Conservation (phyloP, 352 stramenopile species). For the Phytophthora palmivora region DNA sequence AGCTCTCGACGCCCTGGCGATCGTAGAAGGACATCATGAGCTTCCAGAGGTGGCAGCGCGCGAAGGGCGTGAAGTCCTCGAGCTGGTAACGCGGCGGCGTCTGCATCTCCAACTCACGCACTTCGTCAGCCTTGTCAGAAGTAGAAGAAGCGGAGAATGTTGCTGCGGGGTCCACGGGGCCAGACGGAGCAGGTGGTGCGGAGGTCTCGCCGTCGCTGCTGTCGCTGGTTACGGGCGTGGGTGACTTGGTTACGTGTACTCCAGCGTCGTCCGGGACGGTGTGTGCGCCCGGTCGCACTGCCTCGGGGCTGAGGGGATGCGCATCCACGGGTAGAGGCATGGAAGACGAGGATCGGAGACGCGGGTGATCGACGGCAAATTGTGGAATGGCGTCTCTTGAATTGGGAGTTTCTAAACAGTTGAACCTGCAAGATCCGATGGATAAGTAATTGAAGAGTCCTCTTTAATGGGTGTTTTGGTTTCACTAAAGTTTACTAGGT, state of each 20-base stretch:
- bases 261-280: slow-evolving; percentile 20
- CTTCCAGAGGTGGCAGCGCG: slow-evolving; percentile 91
- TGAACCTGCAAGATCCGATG: slow-evolving; percentile 10
- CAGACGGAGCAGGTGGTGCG: slow-evolving; percentile 11
- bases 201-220: slow-evolving; percentile 35
- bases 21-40: slow-evolving; percentile 97
- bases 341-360: not conserved
- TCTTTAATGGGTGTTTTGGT: not conserved
- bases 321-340: slow-evolving; percentile 40
- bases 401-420: slow-evolving; percentile 30
- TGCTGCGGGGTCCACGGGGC: not conserved
- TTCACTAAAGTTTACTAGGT: not conserved
- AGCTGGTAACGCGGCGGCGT: slow-evolving; percentile 72
- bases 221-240: slow-evolving; percentile 30
- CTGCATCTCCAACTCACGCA: slow-evolving; percentile 39
- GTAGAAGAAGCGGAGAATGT: not conserved
- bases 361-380: slow-evolving; percentile 9
- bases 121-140: slow-evolving; percentile 57
- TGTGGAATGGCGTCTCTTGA: slow-evolving; percentile 25
- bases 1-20: slow-evolving; percentile 85
- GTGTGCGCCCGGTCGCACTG: slow-evolving; percentile 28
- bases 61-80: slow-evolving; percentile 92
- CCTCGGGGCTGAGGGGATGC: slow-evolving; percentile 17
- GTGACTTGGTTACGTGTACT: slow-evolving; percentile 34
- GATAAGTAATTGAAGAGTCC: not conserved